Evolutionary conservation across 169 alveolate species (phyloP).

Genomic region (Plasmodium coatneyi): DNA sequence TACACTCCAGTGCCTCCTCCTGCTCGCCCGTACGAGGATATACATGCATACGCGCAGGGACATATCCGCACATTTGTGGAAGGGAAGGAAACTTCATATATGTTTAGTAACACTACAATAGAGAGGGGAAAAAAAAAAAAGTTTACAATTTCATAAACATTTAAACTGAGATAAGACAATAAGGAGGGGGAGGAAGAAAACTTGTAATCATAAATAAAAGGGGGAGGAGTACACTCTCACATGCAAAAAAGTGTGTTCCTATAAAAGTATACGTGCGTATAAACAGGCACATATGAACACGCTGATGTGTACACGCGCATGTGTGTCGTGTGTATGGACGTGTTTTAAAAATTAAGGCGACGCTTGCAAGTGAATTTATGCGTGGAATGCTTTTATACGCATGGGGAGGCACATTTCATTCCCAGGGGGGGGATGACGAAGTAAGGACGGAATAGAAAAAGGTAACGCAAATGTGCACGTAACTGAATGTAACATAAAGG

Average conservation of each 20-base stretch:
- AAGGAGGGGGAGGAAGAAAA: background rate
- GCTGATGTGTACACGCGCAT: background rate
- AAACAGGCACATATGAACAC: background rate
- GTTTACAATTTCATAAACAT: background rate
- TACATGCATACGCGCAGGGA: background rate
- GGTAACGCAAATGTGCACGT: background rate
- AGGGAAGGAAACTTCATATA: background rate
- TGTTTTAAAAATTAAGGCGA: background rate
- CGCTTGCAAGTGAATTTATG: background rate
- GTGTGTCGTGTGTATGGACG: background rate
- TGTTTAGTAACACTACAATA: background rate
- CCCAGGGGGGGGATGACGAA: background rate
- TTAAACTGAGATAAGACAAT: background rate
- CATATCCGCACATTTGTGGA: background rate
- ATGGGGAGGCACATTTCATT: background rate
- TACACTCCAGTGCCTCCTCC: background rate
- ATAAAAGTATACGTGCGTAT: background rate
- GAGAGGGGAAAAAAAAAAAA: background rate
- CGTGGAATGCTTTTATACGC: background rate
- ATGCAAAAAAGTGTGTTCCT: background rate
- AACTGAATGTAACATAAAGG: background rate
- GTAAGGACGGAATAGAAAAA: background rate
- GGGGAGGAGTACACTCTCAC: background rate
- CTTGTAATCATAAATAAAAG: background rate
- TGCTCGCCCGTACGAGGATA: background rate